Base-by-base conservation (phyloP, 352 stramenopile genomes). In the Saprolegnia parasitica region DNA sequence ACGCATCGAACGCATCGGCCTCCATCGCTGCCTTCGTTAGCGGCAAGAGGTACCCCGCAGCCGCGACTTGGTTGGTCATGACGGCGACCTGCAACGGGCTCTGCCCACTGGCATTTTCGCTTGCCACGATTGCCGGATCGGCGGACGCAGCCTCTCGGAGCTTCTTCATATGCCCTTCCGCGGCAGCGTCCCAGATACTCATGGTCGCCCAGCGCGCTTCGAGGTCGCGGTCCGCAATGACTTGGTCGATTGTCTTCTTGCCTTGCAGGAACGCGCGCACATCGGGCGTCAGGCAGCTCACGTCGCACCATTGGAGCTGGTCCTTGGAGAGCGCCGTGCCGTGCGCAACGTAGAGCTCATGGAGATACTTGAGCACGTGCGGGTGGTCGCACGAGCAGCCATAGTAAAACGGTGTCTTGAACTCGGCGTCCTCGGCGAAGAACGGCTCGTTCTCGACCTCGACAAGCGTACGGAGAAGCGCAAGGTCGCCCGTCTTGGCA, bases 341-440 rank as follows among this genome's bases (percentile, higher is more conserved):
- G 61, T 37, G 5, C 5, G n/a, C 40, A n/a, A 4, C 8, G 32
- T 56, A 67, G n/a, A 67, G 32, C 29, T 37, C 23, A 2, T 67
- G 11, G 16, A 67, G 40, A 26, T 67, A 55, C 13, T 56, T 35
- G 9, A 67, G 46, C 16, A 55, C 61, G 24, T 67, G 24, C 45
- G 24, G 32, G 26, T 46, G 61, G 49, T 66, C 35, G 21, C 18
- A 56, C 20, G 61, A 32, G 21, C 39, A 67, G 16, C 39, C 61
- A 26, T 67, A 67, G 42, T 67, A 67, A 37, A 67, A 58, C 1
- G 61, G 39, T 13, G 37, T 42, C 29, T 55, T 56, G 10, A 67
- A n/a, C 61, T 67, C 42, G 32, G 26, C 21, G 21, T 66, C 58
- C 6, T 47, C 10, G 23, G 42, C 21, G 46, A 54, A 8, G 46